Conservation (phyloP, 257 asterid genomes). For the Salvia miltiorrhiza region DNA sequence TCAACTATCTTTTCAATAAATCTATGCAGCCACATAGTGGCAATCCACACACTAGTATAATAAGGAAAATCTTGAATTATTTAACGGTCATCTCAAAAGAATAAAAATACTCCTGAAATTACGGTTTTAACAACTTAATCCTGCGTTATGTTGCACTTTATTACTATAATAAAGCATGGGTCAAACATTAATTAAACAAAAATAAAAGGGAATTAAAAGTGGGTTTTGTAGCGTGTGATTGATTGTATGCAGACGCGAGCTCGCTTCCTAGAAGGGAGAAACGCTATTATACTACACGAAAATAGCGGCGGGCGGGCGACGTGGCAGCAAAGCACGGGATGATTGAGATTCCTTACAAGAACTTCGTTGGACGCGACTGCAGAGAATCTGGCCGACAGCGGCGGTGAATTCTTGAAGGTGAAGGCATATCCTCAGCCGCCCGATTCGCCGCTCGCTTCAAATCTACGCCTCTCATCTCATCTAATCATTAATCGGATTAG, state of each 20-base stretch:
- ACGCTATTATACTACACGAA: constrained; percentile 8
- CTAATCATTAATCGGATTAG: constrained; percentile 17
- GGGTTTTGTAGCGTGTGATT: not conserved
- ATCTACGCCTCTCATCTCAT: constrained; percentile 12
- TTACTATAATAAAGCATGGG: not conserved
- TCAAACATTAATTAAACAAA: not conserved
- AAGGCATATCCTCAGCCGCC: constrained; percentile 23
- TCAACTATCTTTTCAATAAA: no score
- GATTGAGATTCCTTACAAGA: not conserved
- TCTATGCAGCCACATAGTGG: no score
- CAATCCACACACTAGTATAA: no score
- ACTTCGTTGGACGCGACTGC: not conserved
- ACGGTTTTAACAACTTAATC: not conserved
- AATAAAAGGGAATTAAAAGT: not conserved
- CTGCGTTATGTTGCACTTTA: not conserved
- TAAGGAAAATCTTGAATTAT: no score
- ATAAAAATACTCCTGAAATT: not conserved
- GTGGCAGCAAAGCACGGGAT: constrained; percentile 18
- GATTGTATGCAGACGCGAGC: not conserved
- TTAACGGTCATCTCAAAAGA: not conserved
- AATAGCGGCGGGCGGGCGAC: not conserved
- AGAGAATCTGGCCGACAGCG: not conserved
- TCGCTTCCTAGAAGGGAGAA: constrained; percentile 12
- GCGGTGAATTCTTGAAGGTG: constrained; percentile 1
- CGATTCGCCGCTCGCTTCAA: constrained; percentile 15